phyloP scores from a whole-genome alignment of 106 monocot species.

The Acanthochlamys bracteata region DNA sequence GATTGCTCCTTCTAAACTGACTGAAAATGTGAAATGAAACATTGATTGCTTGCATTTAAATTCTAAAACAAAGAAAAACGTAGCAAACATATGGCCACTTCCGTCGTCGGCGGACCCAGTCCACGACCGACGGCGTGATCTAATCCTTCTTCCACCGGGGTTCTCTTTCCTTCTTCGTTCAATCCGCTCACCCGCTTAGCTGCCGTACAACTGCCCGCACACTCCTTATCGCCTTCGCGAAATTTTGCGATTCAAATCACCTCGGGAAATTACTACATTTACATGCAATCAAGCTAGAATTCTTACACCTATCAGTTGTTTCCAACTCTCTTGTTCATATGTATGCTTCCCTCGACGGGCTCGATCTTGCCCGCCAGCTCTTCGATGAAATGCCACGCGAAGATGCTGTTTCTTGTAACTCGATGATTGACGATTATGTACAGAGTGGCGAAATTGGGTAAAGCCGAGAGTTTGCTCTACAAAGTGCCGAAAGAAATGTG shows the following conservation, averaged over 20 bases:
- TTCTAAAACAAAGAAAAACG: background rate
- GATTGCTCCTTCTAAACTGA: too few relatives aligned
- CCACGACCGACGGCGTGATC: slow-evolving; percentile 10
- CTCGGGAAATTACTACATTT: slow-evolving; percentile 23
- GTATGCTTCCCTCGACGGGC: slow-evolving; percentile 19
- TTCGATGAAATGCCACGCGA: slow-evolving; percentile 34
- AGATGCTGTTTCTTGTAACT: slow-evolving; percentile 21
- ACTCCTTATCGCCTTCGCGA: slow-evolving; percentile 18
- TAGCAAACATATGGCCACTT: background rate
- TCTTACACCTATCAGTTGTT: slow-evolving; percentile 9
- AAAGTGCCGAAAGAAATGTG: slow-evolving; percentile 5
- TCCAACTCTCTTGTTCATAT: slow-evolving; percentile 25
- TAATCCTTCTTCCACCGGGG: slow-evolving; percentile 15
- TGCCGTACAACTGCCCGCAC: slow-evolving; percentile 20
- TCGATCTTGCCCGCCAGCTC: slow-evolving; percentile 19
- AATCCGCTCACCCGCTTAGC: slow-evolving; percentile 17
- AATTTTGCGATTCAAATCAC: slow-evolving; percentile 8
- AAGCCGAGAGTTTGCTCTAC: slow-evolving; percentile 25
- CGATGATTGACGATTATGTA: slow-evolving; percentile 26
- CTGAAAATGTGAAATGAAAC: too few relatives aligned
- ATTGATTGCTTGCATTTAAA: too few relatives aligned
- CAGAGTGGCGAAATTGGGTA: slow-evolving; percentile 17
- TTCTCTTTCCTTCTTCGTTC: slow-evolving; percentile 23
- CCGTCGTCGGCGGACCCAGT: slow-evolving; percentile 13
- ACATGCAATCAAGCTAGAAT: slow-evolving; percentile 20